Evolutionary conservation across 2,329 filamentous ascomycete genomes (phyloP).

Genomic region (Sporothrix pseudoabietina): DNA sequence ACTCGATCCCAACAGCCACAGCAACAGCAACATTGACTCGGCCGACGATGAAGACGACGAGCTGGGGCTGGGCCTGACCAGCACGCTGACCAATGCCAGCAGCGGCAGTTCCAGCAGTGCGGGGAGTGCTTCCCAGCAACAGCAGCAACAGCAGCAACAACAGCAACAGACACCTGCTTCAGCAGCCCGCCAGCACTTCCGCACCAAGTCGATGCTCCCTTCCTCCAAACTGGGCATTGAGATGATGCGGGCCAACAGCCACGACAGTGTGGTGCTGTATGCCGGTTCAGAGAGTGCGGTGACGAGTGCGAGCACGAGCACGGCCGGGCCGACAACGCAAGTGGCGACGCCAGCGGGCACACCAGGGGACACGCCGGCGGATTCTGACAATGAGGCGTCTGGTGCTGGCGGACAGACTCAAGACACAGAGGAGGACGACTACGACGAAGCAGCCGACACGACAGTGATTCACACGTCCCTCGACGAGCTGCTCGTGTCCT

Average conservation of each 20-base stretch:
- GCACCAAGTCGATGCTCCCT: slow-evolving; percentile 62
- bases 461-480: slow-evolving; percentile 39
- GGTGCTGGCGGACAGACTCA: not conserved
- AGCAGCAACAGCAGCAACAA: slow-evolving; percentile 32
- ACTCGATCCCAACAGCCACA: slow-evolving; percentile 54
- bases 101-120: slow-evolving; percentile 33
- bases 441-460: slow-evolving; percentile 35
- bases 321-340: slow-evolving; percentile 53
- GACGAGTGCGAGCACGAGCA: slow-evolving; percentile 44
- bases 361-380: slow-evolving; percentile 29
- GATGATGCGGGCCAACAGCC: slow-evolving; percentile 97
- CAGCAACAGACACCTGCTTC: slow-evolving; percentile 37
- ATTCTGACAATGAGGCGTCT: not conserved
- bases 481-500: slow-evolving; percentile 27
- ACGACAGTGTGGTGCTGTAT: slow-evolving; percentile 69
- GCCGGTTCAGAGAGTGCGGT: slow-evolving; percentile 46
- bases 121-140: slow-evolving; percentile 41
- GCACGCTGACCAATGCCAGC: slow-evolving; percentile 40
- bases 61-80: slow-evolving; percentile 56
- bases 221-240: slow-evolving; percentile 91
- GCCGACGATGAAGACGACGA: slow-evolving; percentile 96
- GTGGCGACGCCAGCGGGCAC: slow-evolving; percentile 52
- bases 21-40: slow-evolving; percentile 68
- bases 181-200: slow-evolving; percentile 47
- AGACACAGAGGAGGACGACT: slow-evolving; percentile 23